Evolutionary conservation across 2,329 filamentous ascomycete genomes (phyloP).

Genomic region (Furcasterigmium sp.): DNA sequence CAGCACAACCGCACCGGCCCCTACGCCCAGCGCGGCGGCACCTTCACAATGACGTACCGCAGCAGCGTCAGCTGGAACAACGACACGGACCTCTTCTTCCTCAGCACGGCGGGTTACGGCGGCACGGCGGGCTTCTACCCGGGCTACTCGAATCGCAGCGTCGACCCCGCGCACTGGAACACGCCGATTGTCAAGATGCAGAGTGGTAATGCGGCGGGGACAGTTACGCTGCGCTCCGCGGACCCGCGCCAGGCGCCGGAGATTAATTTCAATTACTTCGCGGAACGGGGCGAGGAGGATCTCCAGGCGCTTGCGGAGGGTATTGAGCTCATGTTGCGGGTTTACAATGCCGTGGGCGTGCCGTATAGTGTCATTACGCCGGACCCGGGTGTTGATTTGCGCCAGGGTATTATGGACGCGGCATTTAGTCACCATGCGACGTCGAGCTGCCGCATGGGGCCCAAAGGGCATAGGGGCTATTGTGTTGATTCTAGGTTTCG

Average conservation of each 20-base stretch:
- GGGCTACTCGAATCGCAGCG: constrained; percentile 4
- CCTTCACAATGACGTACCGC: not conserved
- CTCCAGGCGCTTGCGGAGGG: constrained; percentile 42
- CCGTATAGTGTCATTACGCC: constrained; percentile 16
- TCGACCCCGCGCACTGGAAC: constrained; percentile 2
- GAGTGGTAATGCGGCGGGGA: constrained; percentile 40
- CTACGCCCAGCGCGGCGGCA: constrained; percentile 3
- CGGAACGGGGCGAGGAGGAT: constrained; percentile 24
- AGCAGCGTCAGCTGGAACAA: constrained; percentile 5
- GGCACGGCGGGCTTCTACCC: constrained; percentile 4
- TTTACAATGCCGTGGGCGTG: constrained; percentile 14
- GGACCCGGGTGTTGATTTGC: constrained; percentile 31
- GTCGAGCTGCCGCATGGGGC: constrained; percentile 49
- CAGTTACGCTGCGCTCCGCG: constrained; percentile 47
- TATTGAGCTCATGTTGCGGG: constrained; percentile 35
- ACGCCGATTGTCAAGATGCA: constrained; percentile 7
- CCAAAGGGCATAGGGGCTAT: constrained; percentile 42
- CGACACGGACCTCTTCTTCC: constrained; percentile 5
- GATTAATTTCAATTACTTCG: constrained; percentile 54
- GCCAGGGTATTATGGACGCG: constrained; percentile 35
- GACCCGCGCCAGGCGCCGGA: constrained; percentile 56
- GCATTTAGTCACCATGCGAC: constrained; percentile 48
- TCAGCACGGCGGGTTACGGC: constrained; percentile 1
- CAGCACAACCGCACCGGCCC: constrained; percentile 6
- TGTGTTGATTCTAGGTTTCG: constrained; percentile 50